Evolutionary conservation across 2,329 filamentous ascomycete genomes (phyloP), one percentile per base, ranked within the genome.

Genomic region (Cordyceps tenuipes): DNA sequence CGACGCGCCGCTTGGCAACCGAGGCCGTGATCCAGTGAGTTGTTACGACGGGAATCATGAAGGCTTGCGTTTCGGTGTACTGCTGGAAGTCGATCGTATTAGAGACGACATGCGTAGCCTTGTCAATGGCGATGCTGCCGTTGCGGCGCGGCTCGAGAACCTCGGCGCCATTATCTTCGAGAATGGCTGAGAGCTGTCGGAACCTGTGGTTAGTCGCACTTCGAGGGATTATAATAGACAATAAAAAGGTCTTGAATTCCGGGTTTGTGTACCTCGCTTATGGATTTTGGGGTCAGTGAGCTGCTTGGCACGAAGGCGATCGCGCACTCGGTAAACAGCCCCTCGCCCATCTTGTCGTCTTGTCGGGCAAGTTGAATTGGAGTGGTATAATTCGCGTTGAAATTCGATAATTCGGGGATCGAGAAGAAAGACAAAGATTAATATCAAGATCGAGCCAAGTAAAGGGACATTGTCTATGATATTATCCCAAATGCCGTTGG

Each of bases 31-130:
- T 82, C 93, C 94, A 99, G 60, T 82, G 77, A 3, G 89, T 85
- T 64, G 86, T 92, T 31, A 97, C 86, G 1, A 97, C 89, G 12
- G 91, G 88, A 54, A 94, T 87, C 80, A 96, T 88, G 64, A 84
- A 78, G 52, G 90, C 88, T 64, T 88, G 81, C 1, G 90, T 86
- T 63, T 84, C 81, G 62, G 83, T 79, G 71, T 94, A 97, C 67
- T 93, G 85, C n/a, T 90, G 86, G 67, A 99, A 99, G 71, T 99
- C 91, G 73, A 91, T 89, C 1, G 89, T 93, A 61, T 86, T 84
- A 60, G 92, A 78, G 53, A 85, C 69, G 63, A 85, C 80, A 67
- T 85, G 82, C 23, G 82, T 82, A 54, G 78, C 76, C 60, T 77
- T 66, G 54, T 75, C 69, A 31, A 84, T 75, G 1, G 74, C 73